phyloP scores from a whole-genome alignment of 768 basidiomycete genomes.

The Mycena rosella region DNA sequence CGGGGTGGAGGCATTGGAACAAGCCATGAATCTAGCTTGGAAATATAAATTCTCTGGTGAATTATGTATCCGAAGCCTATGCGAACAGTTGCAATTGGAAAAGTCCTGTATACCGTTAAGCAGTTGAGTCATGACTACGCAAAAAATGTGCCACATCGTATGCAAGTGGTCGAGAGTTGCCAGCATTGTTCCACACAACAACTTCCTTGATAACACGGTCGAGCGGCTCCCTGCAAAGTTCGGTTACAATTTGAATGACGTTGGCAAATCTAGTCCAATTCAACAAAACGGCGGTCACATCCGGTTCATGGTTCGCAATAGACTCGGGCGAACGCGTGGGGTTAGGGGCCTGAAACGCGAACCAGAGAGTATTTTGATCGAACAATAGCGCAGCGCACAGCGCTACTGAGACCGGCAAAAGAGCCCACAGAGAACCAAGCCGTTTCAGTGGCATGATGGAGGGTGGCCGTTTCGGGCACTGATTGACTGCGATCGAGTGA shows the following conservation, averaged over 20 bases:
- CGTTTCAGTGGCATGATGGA: neutral
- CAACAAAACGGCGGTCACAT: constrained; percentile 69
- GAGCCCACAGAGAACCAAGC: neutral
- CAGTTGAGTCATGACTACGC: constrained; percentile 2
- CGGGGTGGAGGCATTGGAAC: constrained; percentile 60
- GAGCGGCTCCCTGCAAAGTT: constrained; percentile 62
- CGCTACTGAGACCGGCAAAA: constrained; percentile 7
- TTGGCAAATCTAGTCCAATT: constrained; percentile 80
- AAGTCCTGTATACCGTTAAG: constrained; percentile 52
- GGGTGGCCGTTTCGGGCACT: neutral
- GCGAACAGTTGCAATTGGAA: constrained; percentile 54
- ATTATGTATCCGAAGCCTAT: constrained; percentile 66
- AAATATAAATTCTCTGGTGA: constrained; percentile 71
- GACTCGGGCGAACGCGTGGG: too few relatives aligned
- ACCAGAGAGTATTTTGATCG: neutral
- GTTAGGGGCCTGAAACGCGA: constrained; percentile 12
- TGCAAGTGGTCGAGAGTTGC: constrained; percentile 56
- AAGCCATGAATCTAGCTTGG: constrained; percentile 72
- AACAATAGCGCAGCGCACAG: constrained; percentile 12
- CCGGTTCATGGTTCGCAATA: too few relatives aligned
- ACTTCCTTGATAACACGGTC: constrained; percentile 60
- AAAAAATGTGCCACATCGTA: constrained; percentile 52
- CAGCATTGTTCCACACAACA: constrained; percentile 79
- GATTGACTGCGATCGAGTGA: neutral
- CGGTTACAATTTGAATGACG: constrained; percentile 65